Evolutionary conservation across 2,329 filamentous ascomycete genomes (phyloP).

Genomic region (Daldinia sp.): DNA sequence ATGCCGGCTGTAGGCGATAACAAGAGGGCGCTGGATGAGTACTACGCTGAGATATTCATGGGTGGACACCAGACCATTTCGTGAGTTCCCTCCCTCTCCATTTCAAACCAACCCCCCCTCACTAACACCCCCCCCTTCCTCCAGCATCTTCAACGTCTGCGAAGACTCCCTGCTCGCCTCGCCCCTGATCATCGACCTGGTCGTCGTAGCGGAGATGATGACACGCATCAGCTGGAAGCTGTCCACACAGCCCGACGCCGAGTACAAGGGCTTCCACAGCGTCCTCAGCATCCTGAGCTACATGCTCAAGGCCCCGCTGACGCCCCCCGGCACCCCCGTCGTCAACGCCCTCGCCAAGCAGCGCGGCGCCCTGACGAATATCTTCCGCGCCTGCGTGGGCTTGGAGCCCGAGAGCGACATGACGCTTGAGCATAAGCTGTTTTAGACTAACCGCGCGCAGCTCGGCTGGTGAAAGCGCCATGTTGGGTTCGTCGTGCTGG

Average conservation of each 20-base stretch:
- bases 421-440: constrained; percentile 98
- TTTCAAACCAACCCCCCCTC: background rate
- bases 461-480: background rate
- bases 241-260: constrained; percentile 59
- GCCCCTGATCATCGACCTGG: constrained; percentile 95
- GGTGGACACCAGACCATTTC: constrained; percentile 97
- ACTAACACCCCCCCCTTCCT: background rate
- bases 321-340: constrained; percentile 92
- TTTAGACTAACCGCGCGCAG: too few species aligned
- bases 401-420: constrained; percentile 98
- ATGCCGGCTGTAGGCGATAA: constrained; percentile 99
- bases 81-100: constrained; percentile 52
- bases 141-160: constrained; percentile 95
- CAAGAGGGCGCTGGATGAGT: constrained; percentile 98
- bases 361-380: constrained; percentile 92
- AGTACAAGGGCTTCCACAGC: constrained; percentile 94
- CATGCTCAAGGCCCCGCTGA: constrained; percentile 97
- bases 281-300: constrained; percentile 97
- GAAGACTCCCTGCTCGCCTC: constrained; percentile 97
- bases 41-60: constrained; percentile 99
- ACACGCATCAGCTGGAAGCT: constrained; percentile 93
- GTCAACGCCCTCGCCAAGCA: constrained; percentile 97
- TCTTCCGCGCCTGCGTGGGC: constrained; percentile 97
- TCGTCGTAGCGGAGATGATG: constrained; percentile 96
- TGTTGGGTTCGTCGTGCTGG: background rate